phyloP scores from a whole-genome alignment of 345 rosid species.

The Corymbia maculata region DNA sequence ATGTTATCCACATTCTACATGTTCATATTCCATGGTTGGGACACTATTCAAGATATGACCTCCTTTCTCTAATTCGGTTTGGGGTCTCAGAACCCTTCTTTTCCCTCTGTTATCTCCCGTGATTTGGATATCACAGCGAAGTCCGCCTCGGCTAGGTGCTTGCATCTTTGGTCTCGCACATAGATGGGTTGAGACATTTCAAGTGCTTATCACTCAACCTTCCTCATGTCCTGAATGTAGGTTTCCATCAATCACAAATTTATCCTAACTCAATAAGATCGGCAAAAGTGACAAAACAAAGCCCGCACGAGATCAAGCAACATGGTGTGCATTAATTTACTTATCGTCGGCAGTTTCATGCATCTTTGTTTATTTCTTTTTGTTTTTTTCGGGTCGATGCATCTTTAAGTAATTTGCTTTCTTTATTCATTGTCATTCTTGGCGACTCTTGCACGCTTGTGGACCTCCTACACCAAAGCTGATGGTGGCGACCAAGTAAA shows the following conservation, averaged over 20 bases:
- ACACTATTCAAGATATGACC: neutral
- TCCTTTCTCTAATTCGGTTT: neutral
- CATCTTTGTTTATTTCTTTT: neutral
- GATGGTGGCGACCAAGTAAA: conserved; percentile 44
- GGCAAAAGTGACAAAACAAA: neutral
- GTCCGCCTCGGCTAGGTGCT: neutral
- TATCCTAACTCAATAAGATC: neutral
- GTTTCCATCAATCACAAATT: neutral
- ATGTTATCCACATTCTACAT: neutral
- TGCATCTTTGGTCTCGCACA: neutral
- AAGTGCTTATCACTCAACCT: neutral
- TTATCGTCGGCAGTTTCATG: neutral
- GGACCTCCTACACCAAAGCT: neutral
- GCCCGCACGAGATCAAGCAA: neutral
- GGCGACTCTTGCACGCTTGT: conserved; percentile 21
- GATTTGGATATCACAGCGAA: neutral
- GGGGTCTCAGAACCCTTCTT: neutral
- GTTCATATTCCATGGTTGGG: neutral
- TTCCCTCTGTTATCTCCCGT: neutral
- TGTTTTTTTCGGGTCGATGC: neutral
- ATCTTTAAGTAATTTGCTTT: neutral
- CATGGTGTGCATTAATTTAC: neutral
- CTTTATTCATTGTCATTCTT: neutral
- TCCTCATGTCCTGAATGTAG: neutral
- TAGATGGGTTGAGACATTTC: neutral